phyloP scores from a whole-genome alignment of 345 rosid genomes.

The Angophora floribunda region DNA sequence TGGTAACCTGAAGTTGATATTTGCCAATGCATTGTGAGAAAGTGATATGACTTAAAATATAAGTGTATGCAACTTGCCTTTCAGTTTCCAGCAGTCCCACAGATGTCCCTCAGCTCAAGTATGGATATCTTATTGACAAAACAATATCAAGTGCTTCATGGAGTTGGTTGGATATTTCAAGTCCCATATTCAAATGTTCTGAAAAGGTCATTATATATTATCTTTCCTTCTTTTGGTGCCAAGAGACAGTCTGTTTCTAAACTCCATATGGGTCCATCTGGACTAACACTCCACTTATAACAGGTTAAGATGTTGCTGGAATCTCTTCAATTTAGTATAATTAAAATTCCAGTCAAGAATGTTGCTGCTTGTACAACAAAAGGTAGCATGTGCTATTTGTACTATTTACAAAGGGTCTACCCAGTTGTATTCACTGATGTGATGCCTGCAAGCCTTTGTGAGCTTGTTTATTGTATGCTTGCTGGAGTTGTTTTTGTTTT shows the following conservation, averaged over 20 bases:
- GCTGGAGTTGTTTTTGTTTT: background rate
- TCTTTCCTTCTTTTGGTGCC: background rate
- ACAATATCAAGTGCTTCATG: constrained; percentile 29
- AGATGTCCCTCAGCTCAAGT: constrained; percentile 64
- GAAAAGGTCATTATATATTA: constrained; percentile 32
- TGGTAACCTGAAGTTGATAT: constrained; percentile 34
- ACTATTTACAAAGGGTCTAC: background rate
- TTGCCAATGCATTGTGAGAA: background rate
- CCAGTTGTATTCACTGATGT: background rate
- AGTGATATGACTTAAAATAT: background rate
- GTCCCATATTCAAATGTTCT: constrained; percentile 51
- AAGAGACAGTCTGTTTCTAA: background rate
- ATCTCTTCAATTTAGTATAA: constrained; percentile 43
- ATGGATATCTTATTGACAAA: constrained; percentile 43
- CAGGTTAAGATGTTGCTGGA: constrained; percentile 60
- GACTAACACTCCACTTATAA: background rate
- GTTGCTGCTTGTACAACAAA: constrained; percentile 36
- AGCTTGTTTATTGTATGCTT: background rate
- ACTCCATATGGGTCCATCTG: background rate
- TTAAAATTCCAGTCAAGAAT: constrained; percentile 62
- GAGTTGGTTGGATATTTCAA: constrained; percentile 63
- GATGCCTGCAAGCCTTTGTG: background rate
- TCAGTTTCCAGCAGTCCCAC: constrained; percentile 85
- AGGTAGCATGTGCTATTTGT: constrained; percentile 27
- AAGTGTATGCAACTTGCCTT: constrained; percentile 1